Conservation (phyloP, 805 yeast genomes). For the Torulaspora gathmanii region DNA sequence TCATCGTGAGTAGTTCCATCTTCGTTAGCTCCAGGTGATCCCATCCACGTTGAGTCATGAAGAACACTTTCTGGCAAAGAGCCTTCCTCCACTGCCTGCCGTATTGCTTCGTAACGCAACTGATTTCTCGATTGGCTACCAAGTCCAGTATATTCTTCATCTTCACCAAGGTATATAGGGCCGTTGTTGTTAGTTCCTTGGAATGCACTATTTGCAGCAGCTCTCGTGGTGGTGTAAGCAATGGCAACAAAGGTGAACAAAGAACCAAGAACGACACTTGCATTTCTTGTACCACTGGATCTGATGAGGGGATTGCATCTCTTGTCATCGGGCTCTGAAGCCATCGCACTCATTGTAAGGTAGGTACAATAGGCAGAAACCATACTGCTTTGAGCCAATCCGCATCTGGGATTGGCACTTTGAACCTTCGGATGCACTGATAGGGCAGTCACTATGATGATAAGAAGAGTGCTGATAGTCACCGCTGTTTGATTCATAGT, state of each 20-base stretch:
- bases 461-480: constrained; percentile 64
- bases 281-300: constrained; percentile 83
- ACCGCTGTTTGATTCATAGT: constrained; percentile 86
- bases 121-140: constrained; percentile 49
- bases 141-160: constrained; percentile 42
- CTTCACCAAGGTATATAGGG: constrained; percentile 31
- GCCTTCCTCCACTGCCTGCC: constrained; percentile 95
- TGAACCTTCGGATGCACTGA: constrained; percentile 82
- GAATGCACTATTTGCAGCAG: constrained; percentile 78
- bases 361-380: constrained; percentile 92
- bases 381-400: constrained; percentile 94
- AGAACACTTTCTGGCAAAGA: constrained; percentile 90
- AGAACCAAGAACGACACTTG: constrained; percentile 84
- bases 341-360: constrained; percentile 83
- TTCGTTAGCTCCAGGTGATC: constrained; percentile 31
- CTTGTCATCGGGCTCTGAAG: constrained; percentile 94
- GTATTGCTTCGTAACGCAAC: constrained; percentile 80
- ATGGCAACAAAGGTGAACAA: constrained; percentile 90
- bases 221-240: constrained; percentile 95
- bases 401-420: constrained; percentile 91
- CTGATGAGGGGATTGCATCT: constrained; percentile 88
- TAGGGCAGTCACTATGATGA: constrained; percentile 57
- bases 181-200: constrained; percentile 41
- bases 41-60: constrained; percentile 61
- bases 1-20: constrained; percentile 34